Evolutionary conservation across 495 filamentous ascomycete genomes (phyloP).

Genomic region (Hamigera avellanea): DNA sequence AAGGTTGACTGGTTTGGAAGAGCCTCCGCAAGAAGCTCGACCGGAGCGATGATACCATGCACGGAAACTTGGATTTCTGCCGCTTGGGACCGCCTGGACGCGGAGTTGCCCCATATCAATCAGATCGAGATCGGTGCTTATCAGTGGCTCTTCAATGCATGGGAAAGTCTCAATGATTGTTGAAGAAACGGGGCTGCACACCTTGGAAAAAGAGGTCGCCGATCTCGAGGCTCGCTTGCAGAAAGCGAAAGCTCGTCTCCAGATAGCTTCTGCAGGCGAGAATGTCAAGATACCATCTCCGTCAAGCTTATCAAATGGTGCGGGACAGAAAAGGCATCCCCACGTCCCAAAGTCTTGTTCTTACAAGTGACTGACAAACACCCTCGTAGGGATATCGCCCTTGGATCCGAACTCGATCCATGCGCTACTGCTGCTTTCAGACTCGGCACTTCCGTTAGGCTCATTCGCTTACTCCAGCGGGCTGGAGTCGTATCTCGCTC

Average conservation of each 20-base stretch:
- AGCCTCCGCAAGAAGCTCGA: too few relatives aligned
- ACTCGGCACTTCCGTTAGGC: conserved; percentile 90
- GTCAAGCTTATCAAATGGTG: conserved; percentile 1
- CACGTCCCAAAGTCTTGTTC: too few relatives aligned
- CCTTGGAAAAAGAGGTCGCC: conserved; percentile 39
- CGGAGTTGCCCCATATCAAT: not conserved
- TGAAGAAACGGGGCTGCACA: conserved; percentile 9
- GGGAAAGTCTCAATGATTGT: conserved; percentile 6
- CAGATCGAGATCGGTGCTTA: too few relatives aligned
- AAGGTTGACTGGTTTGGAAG: too few relatives aligned
- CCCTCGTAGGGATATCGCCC: too few relatives aligned
- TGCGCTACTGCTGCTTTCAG: conserved; percentile 80
- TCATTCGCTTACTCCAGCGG: conserved; percentile 95
- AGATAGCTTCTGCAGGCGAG: conserved; percentile 3
- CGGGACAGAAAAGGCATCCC: not conserved
- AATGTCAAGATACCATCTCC: conserved; percentile 1
- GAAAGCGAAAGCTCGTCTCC: conserved; percentile 19
- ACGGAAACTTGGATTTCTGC: too few relatives aligned
- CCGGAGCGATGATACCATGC: too few relatives aligned
- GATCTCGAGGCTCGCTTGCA: conserved; percentile 38
- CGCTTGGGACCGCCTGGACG: conserved; percentile 4
- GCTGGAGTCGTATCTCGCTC: conserved; percentile 86
- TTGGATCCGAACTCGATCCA: conserved; percentile 38
- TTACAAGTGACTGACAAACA: too few relatives aligned
- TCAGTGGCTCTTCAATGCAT: too few relatives aligned